Percentiles rank a stretch among this genome's conserved stretches.
Conservation (phyloP, 805 yeast species). For the Jamesozyma rosinii region DNA sequence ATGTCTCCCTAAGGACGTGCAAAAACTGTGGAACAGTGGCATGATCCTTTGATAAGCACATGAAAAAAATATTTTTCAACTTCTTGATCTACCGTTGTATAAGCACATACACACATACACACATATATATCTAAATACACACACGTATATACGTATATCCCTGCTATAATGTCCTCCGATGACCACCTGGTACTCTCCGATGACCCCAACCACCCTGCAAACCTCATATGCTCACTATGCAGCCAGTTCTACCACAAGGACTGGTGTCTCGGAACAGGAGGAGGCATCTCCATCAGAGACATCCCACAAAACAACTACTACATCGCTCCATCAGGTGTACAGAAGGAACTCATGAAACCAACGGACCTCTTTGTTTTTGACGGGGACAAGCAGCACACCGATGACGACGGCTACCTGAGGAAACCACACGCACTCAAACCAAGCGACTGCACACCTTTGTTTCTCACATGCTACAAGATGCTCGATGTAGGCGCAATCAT, state of each 20-base stretch:
- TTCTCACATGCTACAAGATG: conserved; percentile 57
- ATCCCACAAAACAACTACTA: conserved; percentile 45
- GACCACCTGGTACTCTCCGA: conserved; percentile 19
- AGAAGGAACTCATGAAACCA: conserved; percentile 80
- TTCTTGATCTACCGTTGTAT: no score
- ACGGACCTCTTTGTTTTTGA: conserved; percentile 73
- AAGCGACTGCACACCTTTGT: conserved; percentile 89
- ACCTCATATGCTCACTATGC: conserved; percentile 75
- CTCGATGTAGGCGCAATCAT: conserved; percentile 85
- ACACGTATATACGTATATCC: no score
- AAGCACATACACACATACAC: no score
- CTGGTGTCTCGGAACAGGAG: conserved; percentile 96
- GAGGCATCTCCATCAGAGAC: conserved; percentile 68
- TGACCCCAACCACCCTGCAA: conserved; percentile 70
- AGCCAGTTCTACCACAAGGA: conserved; percentile 64
- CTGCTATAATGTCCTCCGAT: background rate
- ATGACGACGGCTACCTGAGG: conserved; percentile 27
- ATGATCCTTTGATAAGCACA: conserved; percentile 19
- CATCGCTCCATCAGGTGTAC: conserved; percentile 94
- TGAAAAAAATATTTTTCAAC: no score
- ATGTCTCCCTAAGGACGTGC: conserved; percentile 61
- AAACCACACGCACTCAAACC: conserved; percentile 67
- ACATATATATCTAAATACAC: background rate
- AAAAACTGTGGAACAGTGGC: conserved; percentile 62
- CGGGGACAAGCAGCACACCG: conserved; percentile 28